These are phyloP conservation scores for Rhipidocladum racemiflorum DNA, from an alignment of 176 grass and related monocot genomes.

Conservation along the genomic window DNA sequence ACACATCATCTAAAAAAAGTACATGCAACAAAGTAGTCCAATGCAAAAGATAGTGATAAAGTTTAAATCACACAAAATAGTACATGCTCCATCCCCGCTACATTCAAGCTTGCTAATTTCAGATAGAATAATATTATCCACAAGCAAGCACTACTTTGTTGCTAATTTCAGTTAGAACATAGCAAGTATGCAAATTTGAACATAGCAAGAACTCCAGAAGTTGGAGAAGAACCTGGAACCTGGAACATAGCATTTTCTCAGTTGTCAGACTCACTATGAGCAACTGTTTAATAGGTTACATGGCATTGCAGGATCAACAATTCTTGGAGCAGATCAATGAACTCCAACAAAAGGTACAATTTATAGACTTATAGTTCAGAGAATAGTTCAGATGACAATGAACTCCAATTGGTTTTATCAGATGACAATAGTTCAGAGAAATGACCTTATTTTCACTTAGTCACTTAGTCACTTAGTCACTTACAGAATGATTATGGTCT, in stretches of 20 bases:
- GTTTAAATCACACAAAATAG: no score
- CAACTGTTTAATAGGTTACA: slow-evolving; percentile 9
- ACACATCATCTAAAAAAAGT: no score
- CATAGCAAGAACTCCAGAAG: slow-evolving; percentile 79
- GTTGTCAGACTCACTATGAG: neutral
- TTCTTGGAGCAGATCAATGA: slow-evolving; percentile 77
- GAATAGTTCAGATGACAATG: neutral
- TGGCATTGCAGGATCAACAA: slow-evolving; percentile 62
- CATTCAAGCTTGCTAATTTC: no score
- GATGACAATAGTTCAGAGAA: no score
- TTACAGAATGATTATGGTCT: no score
- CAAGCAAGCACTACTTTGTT: slow-evolving; percentile 17
- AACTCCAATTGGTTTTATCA: neutral
- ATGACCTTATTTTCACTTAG: no score
- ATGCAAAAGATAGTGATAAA: no score
- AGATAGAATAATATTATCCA: no score
- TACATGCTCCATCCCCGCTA: no score
- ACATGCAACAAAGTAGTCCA: no score
- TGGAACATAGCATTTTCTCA: neutral
- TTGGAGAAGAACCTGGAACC: slow-evolving; percentile 80
- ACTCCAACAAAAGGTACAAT: slow-evolving; percentile 69
- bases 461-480: no score
- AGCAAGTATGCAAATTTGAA: slow-evolving; percentile 76
- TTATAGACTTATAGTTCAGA: no score
- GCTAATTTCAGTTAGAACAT: slow-evolving; percentile 64